phyloP scores from a whole-genome alignment of 2,329 filamentous ascomycete genomes.

The Pseudopyricularia cyperi region DNA sequence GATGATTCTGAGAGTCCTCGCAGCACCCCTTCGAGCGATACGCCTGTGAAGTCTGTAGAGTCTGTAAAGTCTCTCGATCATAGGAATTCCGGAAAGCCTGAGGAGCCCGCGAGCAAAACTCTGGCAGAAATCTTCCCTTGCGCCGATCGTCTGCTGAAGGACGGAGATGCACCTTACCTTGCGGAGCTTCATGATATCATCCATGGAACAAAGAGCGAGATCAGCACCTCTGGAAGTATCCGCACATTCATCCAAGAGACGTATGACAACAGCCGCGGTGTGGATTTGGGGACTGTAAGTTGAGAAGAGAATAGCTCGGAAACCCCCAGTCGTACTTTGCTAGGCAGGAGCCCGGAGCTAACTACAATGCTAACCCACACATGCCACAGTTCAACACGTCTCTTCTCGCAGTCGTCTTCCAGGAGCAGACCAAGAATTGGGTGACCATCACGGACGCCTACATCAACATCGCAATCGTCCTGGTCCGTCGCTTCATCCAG shows the following conservation, averaged over 20 bases:
- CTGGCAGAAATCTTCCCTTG: background rate
- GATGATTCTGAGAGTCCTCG: background rate
- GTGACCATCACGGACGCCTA: constrained; percentile 32
- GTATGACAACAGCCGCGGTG: constrained; percentile 33
- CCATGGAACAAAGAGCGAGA: background rate
- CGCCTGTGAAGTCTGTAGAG: background rate
- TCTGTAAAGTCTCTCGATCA: background rate
- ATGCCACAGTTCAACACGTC: constrained; percentile 23
- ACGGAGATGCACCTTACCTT: background rate
- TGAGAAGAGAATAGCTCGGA: constrained; percentile 10
- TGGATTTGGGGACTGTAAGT: constrained; percentile 41
- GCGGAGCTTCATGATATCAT: background rate
- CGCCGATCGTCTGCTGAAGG: background rate
- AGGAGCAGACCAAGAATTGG: constrained; percentile 42
- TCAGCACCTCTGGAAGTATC: constrained; percentile 17
- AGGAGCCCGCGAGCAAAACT: background rate
- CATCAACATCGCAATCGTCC: constrained; percentile 7
- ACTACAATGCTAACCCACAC: background rate
- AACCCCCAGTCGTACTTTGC: background rate
- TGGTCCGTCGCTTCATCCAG: constrained; percentile 37
- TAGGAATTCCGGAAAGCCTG: background rate
- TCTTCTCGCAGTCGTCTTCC: constrained; percentile 29
- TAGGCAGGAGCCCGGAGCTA: background rate
- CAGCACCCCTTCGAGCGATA: background rate
- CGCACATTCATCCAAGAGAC: constrained; percentile 27